These are phyloP conservation scores for Solanum lycopersicoides DNA, from an alignment of 257 asterid genomes.

Conservation along the genomic window DNA sequence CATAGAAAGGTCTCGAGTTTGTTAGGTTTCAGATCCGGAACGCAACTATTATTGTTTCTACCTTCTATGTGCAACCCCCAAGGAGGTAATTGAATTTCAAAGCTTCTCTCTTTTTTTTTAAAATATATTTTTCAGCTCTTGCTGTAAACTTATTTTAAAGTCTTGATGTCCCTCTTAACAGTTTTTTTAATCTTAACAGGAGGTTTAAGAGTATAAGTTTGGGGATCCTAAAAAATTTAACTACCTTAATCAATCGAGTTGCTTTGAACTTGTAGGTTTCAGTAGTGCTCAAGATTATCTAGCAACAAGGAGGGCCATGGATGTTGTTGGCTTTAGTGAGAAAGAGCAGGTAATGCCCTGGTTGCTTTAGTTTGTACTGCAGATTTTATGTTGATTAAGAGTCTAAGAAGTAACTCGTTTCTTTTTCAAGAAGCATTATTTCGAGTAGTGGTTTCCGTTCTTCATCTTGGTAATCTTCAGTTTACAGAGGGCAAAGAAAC, in stretches of 20 bases:
- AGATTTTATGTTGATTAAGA: too few relatives aligned
- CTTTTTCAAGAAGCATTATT: too few relatives aligned
- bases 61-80: slow-evolving; percentile 45
- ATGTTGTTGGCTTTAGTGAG: too few relatives aligned
- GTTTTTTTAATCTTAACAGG: slow-evolving; percentile 41
- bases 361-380: too few relatives aligned
- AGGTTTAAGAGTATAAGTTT: slow-evolving; percentile 68
- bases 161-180: slow-evolving; percentile 2
- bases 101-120: not conserved
- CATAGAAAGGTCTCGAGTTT: slow-evolving; percentile 96
- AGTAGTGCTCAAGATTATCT: slow-evolving; percentile 87
- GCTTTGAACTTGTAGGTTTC: slow-evolving; percentile 76
- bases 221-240: slow-evolving; percentile 65
- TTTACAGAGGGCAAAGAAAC: slow-evolving; percentile 58
- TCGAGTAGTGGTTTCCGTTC: too few relatives aligned
- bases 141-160: not conserved
- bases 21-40: slow-evolving; percentile 93
- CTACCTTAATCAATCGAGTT: slow-evolving; percentile 84
- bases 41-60: too few relatives aligned
- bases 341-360: too few relatives aligned
- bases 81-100: slow-evolving; percentile 41
- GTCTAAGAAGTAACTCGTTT: too few relatives aligned
- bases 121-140: not conserved
- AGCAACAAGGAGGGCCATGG: slow-evolving; percentile 29
- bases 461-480: too few relatives aligned